Evolutionary conservation across 2,329 filamentous ascomycete species (phyloP).

Genomic region (Penicillium brasilianum): DNA sequence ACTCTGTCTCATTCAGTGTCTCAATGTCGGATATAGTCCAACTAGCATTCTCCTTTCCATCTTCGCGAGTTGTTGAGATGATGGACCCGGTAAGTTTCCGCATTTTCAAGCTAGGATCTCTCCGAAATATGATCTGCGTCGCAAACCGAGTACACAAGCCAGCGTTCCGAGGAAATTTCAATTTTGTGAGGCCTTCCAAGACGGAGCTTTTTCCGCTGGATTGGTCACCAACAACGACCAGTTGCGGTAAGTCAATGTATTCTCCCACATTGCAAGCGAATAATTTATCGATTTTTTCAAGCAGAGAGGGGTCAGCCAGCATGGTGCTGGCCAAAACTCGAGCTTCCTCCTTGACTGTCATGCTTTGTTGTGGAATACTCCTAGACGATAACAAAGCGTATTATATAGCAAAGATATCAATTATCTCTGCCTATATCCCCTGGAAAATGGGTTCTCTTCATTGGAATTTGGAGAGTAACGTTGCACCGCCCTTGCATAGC

Average conservation of each 20-base stretch:
- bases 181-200: slow-evolving; percentile 41
- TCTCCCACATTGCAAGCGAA: slow-evolving; percentile 43
- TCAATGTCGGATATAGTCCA: slow-evolving; percentile 20
- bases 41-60: not conserved
- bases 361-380: not conserved
- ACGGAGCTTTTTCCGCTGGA: slow-evolving; percentile 46
- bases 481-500: not conserved
- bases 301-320: slow-evolving; percentile 29
- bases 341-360: not conserved
- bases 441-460: not conserved
- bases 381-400: not conserved
- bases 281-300: slow-evolving; percentile 44
- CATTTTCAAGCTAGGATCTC: slow-evolving; percentile 20
- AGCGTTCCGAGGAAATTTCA: slow-evolving; percentile 46
- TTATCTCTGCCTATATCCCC: not conserved
- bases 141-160: slow-evolving; percentile 53
- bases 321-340: not conserved
- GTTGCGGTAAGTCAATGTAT: slow-evolving; percentile 40
- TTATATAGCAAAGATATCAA: slow-evolving; percentile 2
- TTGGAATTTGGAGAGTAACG: slow-evolving; percentile 2
- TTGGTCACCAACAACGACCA: slow-evolving; percentile 50
- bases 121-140: slow-evolving; percentile 54
- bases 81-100: slow-evolving; percentile 42
- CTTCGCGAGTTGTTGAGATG: slow-evolving; percentile 22
- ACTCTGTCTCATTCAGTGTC: slow-evolving; percentile 24